phyloP scores from a whole-genome alignment of 2,329 filamentous ascomycete genomes.

The Blastomyces silverae region DNA sequence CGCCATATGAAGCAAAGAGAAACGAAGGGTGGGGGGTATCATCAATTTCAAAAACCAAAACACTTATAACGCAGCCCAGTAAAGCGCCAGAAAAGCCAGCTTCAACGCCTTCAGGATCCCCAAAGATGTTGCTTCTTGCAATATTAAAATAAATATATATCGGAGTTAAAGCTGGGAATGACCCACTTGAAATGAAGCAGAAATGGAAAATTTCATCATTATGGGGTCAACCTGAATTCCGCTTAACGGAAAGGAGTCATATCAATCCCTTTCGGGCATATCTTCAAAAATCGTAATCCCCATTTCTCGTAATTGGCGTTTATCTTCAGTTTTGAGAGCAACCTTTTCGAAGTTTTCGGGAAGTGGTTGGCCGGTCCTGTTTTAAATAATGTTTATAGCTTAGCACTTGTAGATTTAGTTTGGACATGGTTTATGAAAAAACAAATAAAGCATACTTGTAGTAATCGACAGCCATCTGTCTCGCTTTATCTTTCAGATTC shows the following conservation, averaged over 20 bases:
- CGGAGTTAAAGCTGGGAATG: background rate
- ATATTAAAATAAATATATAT: background rate
- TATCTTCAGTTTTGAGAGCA: slow-evolving; percentile 29
- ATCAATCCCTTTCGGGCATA: background rate
- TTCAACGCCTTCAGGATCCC: background rate
- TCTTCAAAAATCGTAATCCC: slow-evolving; percentile 13
- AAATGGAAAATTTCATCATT: background rate
- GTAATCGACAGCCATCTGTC: slow-evolving; percentile 47
- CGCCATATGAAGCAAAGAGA: background rate
- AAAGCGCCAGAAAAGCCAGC: background rate
- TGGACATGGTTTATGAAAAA: background rate
- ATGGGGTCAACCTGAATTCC: background rate
- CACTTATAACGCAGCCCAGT: background rate
- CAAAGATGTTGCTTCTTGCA: background rate
- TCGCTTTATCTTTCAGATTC: slow-evolving; percentile 50
- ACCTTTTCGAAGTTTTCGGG: slow-evolving; percentile 43
- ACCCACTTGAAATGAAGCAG: background rate
- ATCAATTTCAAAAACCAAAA: slow-evolving; percentile 4
- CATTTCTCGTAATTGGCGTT: slow-evolving; percentile 13
- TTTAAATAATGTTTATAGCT: background rate
- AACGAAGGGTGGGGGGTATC: background rate
- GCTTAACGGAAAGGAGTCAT: background rate
- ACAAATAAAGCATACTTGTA: slow-evolving; percentile 36
- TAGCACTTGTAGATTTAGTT: background rate
- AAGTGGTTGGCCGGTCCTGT: slow-evolving; percentile 30